phyloP scores from a whole-genome alignment of 2,329 filamentous ascomycete genomes.

The Amesomyces nigricolor region DNA sequence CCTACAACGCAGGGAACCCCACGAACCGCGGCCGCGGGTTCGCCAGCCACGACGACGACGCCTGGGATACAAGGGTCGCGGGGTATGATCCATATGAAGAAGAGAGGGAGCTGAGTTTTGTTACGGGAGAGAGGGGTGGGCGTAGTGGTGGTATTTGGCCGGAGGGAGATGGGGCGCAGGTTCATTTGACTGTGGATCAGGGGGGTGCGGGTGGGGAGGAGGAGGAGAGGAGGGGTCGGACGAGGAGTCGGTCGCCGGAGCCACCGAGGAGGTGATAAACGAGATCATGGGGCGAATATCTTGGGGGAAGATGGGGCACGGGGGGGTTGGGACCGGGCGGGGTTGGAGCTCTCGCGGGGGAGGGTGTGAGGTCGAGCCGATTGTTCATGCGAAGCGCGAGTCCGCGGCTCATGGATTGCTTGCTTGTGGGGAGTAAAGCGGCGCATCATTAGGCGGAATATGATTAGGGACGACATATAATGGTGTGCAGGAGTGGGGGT shows the following conservation, averaged over 20 bases:
- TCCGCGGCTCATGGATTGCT: no score
- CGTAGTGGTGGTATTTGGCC: slow-evolving; percentile 31
- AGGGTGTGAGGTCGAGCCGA: no score
- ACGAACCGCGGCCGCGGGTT: slow-evolving; percentile 48
- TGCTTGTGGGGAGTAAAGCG: no score
- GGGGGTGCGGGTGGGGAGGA: slow-evolving; percentile 24
- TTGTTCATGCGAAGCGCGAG: no score
- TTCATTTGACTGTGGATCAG: slow-evolving; percentile 40
- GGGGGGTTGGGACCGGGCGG: slow-evolving; percentile 56
- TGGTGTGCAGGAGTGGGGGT: neutral
- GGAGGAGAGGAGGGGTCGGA: slow-evolving; percentile 37
- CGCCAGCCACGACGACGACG: slow-evolving; percentile 70
- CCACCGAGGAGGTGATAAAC: slow-evolving; percentile 28
- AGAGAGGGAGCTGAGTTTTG: slow-evolving; percentile 63
- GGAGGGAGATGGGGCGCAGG: slow-evolving; percentile 42
- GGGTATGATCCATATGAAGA: slow-evolving; percentile 64
- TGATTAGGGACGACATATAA: slow-evolving; percentile 13
- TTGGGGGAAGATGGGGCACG: slow-evolving; percentile 52
- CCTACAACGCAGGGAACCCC: slow-evolving; percentile 26
- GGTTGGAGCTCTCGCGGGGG: no score
- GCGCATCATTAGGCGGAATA: neutral
- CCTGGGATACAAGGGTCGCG: slow-evolving; percentile 74
- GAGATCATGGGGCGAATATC: slow-evolving; percentile 30
- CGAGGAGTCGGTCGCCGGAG: slow-evolving; percentile 40
- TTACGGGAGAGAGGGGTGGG: slow-evolving; percentile 27